Conservation (phyloP, 2,329 filamentous ascomycete species). For the Penicillium brasilianum region DNA sequence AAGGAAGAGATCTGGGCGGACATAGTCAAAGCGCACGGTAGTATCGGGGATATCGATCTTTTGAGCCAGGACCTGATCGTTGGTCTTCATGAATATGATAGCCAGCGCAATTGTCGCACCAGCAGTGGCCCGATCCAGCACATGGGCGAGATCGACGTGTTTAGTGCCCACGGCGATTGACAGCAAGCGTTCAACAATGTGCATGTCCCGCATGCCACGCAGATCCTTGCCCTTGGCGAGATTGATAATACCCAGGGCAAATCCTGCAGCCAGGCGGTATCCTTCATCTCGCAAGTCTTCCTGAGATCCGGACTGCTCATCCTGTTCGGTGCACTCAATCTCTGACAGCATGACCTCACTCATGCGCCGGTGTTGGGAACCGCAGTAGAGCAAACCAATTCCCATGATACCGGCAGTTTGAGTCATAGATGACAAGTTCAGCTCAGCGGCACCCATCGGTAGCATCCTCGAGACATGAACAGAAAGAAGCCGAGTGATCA, state of each 20-base stretch:
- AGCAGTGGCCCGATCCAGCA: conserved; percentile 89
- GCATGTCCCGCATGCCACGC: conserved; percentile 90
- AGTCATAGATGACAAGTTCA: conserved; percentile 89
- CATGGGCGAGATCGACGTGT: conserved; percentile 88
- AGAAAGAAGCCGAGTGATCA: conserved; percentile 89
- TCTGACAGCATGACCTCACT: conserved; percentile 99
- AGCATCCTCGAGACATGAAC: conserved; percentile 96
- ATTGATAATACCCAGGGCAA: conserved; percentile 93
- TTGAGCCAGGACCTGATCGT: conserved; percentile 80
- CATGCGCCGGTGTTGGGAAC: conserved; percentile 96
- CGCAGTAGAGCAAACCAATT: conserved; percentile 90
- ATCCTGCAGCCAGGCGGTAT: conserved; percentile 93
- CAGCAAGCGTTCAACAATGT: conserved; percentile 84
- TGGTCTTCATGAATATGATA: conserved; percentile 96
- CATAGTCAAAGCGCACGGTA: conserved; percentile 89
- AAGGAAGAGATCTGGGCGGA: conserved; percentile 89
- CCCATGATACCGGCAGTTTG: conserved; percentile 98
- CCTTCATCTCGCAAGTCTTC: conserved; percentile 89
- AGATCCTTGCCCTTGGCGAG: conserved; percentile 87
- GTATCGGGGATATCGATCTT: conserved; percentile 95
- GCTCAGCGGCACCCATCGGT: conserved; percentile 86
- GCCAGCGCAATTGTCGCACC: conserved; percentile 90
- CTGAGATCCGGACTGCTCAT: conserved; percentile 70
- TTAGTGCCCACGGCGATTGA: conserved; percentile 85
- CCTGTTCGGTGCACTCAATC: conserved; percentile 84